Percentiles rank a stretch among this genome's conserved stretches.
phyloP scores from a whole-genome alignment of 257 asterid species.

The Eucommia ulmoides region DNA sequence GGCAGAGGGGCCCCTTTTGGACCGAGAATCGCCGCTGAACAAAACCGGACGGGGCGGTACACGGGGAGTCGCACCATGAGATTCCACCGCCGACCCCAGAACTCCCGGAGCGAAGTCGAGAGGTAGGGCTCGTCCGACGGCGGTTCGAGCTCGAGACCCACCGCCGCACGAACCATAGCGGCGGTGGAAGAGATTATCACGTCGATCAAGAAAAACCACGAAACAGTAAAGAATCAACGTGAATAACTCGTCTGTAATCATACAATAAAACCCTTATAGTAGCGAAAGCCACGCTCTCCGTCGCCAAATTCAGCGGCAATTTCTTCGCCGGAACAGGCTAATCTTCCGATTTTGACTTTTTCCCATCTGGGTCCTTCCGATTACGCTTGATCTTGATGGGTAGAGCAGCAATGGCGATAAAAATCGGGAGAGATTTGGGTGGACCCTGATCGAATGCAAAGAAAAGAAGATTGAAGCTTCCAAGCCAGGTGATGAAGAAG shows the following conservation, averaged over 20 bases:
- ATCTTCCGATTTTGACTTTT: no score
- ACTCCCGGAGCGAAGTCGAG: no score
- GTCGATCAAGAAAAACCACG: no score
- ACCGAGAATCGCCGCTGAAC: constrained; percentile 12
- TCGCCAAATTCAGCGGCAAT: constrained; percentile 22
- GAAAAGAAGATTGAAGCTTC: constrained; percentile 41
- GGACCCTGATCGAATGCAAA: constrained; percentile 53
- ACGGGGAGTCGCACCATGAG: constrained; percentile 38
- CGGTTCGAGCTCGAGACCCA: no score
- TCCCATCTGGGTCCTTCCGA: no score
- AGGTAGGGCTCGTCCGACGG: no score
- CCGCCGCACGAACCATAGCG: no score
- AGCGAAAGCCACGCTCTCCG: constrained; percentile 17
- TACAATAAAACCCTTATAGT: no score
- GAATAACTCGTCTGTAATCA: constrained; percentile 4
- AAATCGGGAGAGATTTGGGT: constrained; percentile 22
- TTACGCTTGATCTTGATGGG: constrained; percentile 26
- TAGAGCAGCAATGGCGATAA: constrained; percentile 35
- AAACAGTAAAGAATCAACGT: no score
- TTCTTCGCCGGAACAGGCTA: constrained; percentile 4
- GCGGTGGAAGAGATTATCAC: no score
- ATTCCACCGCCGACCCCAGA: no score
- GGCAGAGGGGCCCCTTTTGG: constrained; percentile 15
- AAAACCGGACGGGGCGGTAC: constrained; percentile 34
- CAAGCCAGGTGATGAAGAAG: constrained; percentile 45